Percentiles rank a stretch among this genome's conserved stretches.
These are phyloP conservation scores for Leccinum griseonigrum DNA, from an alignment of 1,284 basidiomycete genomes.

Conservation along the genomic window DNA sequence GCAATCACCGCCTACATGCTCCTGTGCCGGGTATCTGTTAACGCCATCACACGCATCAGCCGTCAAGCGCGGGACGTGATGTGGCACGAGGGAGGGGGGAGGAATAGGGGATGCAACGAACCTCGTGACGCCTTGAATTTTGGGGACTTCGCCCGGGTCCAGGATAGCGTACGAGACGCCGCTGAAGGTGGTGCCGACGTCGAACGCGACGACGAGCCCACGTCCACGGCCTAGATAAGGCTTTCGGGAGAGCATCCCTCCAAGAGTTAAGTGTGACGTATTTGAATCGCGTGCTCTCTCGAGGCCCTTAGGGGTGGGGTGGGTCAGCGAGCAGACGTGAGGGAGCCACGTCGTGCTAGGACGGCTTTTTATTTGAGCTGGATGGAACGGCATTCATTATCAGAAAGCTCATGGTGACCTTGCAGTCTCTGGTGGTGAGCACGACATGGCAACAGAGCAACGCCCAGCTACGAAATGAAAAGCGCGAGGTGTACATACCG, in stretches of 20 bases:
- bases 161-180: constrained; percentile 46
- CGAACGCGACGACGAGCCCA: constrained; percentile 48
- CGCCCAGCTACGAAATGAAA: constrained; percentile 21
- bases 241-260: constrained; percentile 31
- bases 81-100: constrained; percentile 2
- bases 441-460: constrained; percentile 2
- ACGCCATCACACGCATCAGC: constrained; percentile 5
- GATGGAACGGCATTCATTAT: constrained; percentile 11
- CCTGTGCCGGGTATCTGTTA: constrained; percentile 43
- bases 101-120: constrained; percentile 12
- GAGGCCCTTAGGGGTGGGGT: not conserved
- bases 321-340: not conserved
- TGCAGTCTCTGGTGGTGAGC: not conserved
- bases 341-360: not conserved
- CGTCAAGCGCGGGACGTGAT: constrained; percentile 1
- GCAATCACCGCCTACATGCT: constrained; percentile 40
- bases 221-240: constrained; percentile 35
- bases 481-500: constrained; percentile 12
- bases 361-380: constrained; percentile 22
- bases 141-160: constrained; percentile 47
- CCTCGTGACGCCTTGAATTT: constrained; percentile 46
- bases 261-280: constrained; percentile 7
- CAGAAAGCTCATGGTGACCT: not conserved
- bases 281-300: not conserved
- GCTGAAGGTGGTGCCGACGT: constrained; percentile 54